These are phyloP conservation scores for Termitomyces sp. DNA, from an alignment of 768 basidiomycete species.

Conservation along the genomic window DNA sequence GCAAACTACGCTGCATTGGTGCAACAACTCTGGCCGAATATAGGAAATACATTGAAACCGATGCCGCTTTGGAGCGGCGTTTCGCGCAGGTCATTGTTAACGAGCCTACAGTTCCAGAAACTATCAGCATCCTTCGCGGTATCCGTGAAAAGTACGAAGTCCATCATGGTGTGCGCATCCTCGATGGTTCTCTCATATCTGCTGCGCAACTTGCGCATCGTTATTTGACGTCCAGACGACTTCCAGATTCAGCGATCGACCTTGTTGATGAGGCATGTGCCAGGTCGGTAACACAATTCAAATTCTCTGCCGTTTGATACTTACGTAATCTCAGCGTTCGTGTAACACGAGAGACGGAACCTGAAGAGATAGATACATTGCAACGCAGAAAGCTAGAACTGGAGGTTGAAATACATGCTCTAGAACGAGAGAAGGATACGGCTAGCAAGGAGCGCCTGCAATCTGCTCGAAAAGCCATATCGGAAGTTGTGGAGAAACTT, in stretches of 20 bases:
- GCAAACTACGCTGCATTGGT: constrained; percentile 72
- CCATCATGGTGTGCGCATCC: constrained; percentile 85
- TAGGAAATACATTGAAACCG: constrained; percentile 89
- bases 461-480: constrained; percentile 69
- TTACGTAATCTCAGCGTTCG: constrained; percentile 51
- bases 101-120: constrained; percentile 84
- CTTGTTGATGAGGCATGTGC: constrained; percentile 90
- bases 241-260: constrained; percentile 88
- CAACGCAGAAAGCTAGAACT: constrained; percentile 87
- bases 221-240: constrained; percentile 76
- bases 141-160: constrained; percentile 94
- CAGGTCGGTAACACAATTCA: constrained; percentile 41
- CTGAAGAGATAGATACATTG: constrained; percentile 89
- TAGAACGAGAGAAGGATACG: constrained; percentile 87
- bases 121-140: constrained; percentile 91
- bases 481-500: constrained; percentile 81
- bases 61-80: constrained; percentile 84
- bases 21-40: constrained; percentile 94
- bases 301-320: not conserved
- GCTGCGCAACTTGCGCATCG: constrained; percentile 92
- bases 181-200: constrained; percentile 81
- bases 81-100: constrained; percentile 93
- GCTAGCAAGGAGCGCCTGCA: constrained; percentile 82
- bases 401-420: constrained; percentile 91
- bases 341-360: constrained; percentile 90